Conservation (phyloP, 305 asterid species). For the Solanum hybrid region DNA sequence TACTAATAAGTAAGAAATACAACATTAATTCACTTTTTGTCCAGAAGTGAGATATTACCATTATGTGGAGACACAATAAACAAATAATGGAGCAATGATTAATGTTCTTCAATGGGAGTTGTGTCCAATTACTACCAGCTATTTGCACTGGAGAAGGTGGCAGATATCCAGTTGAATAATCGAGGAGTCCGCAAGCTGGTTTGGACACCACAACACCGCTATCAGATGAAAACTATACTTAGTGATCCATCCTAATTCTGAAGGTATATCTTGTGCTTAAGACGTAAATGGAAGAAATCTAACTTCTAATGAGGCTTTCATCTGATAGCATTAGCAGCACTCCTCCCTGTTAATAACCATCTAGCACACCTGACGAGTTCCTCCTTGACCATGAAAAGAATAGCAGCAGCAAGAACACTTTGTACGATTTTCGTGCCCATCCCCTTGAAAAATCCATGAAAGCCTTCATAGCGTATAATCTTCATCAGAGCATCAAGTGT, state of each 20-base stretch:
- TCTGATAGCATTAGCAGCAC: constrained; percentile 21
- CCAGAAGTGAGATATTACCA: background rate
- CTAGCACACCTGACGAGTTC: constrained; percentile 82
- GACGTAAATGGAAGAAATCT: background rate
- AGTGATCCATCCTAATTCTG: background rate
- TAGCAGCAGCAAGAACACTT: constrained; percentile 94
- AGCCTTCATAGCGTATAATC: constrained; percentile 81
- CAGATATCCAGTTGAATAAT: background rate
- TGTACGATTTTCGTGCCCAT: constrained; percentile 93
- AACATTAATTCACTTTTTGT: background rate
- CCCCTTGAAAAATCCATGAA: constrained; percentile 77
- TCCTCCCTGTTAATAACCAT: constrained; percentile 48
- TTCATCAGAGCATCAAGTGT: constrained; percentile 77
- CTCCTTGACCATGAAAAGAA: constrained; percentile 93
- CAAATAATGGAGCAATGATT: background rate
- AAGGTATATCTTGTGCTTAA: background rate
- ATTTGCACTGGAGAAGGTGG: background rate
- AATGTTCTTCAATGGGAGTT: background rate
- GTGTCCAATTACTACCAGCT: background rate
- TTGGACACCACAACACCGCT: background rate
- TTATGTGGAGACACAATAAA: background rate
- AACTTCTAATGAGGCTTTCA: constrained; percentile 19
- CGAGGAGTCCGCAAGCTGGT: background rate
- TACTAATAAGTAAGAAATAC: background rate
- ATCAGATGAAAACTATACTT: background rate